A percentile compares a stretch with the other conserved stretches of the same genome.
Conservation (phyloP, 2,329 filamentous ascomycete genomes). For the Pseudogymnoascus destructans region DNA sequence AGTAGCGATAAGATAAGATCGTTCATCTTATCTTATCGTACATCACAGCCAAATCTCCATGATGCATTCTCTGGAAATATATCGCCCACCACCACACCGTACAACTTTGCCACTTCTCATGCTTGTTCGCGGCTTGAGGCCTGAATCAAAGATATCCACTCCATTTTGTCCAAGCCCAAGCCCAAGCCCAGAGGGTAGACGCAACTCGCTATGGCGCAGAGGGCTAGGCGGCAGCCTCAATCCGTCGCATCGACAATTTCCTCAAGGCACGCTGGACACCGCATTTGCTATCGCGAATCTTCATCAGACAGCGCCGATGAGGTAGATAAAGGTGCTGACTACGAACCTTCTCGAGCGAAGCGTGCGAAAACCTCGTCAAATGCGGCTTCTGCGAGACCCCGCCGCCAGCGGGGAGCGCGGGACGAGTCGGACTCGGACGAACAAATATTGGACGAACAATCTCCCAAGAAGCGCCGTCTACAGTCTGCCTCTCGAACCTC, state of each 20-base stretch:
- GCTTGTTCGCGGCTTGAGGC: not conserved
- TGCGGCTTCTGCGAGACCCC: not conserved
- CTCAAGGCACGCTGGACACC: not conserved
- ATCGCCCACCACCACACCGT: not conserved
- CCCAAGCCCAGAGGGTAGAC: not conserved
- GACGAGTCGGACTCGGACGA: not conserved
- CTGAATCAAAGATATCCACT: not conserved
- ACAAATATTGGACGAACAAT: not conserved
- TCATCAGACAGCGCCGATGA: not conserved
- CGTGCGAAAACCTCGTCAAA: not conserved
- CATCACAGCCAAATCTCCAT: not conserved
- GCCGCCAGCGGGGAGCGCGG: not conserved
- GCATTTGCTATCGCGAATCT: not conserved
- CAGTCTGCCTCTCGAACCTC: not conserved
- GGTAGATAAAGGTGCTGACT: not conserved
- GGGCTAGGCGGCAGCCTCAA: not conserved
- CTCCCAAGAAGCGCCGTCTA: not conserved
- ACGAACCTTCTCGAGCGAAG: not conserved
- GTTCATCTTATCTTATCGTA: not conserved
- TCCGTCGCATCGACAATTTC: not conserved
- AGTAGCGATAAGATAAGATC: conserved; percentile 3
- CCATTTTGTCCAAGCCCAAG: not conserved
- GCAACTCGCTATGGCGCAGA: not conserved
- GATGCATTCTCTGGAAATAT: not conserved
- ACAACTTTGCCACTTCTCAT: not conserved